Conservation (phyloP, 768 basidiomycete genomes). For the Suillus variegatus region DNA sequence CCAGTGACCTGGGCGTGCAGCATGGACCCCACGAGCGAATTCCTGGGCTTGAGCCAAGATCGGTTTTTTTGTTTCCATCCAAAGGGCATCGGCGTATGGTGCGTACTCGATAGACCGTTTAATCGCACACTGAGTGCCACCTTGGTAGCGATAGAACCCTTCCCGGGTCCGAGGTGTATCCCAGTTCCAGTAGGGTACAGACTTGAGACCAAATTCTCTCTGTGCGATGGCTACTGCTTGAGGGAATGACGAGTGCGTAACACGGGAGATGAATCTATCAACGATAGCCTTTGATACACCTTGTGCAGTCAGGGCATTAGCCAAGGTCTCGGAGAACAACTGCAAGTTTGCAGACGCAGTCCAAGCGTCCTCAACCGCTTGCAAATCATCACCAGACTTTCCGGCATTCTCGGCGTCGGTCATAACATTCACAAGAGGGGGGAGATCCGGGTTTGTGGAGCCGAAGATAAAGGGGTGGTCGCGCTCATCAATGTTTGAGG, state of each 20-base stretch:
- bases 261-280: conserved; percentile 61
- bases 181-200: conserved; percentile 91
- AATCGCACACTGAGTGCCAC: conserved; percentile 93
- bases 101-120: conserved; percentile 92
- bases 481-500: conserved; percentile 95
- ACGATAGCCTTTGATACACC: conserved; percentile 50
- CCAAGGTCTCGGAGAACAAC: conserved; percentile 75
- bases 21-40: conserved; percentile 87
- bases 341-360: conserved; percentile 72
- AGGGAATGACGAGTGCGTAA: conserved; percentile 68
- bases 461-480: conserved; percentile 98
- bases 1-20: conserved; percentile 87
- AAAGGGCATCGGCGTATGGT: conserved; percentile 88
- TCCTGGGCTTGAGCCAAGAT: conserved; percentile 90
- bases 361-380: conserved; percentile 91
- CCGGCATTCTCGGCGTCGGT: conserved; percentile 80
- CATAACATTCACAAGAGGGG: conserved; percentile 79
- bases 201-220: conserved; percentile 72
- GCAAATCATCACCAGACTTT: conserved; percentile 76
- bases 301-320: conserved; percentile 64
- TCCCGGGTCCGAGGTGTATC: conserved; percentile 92
- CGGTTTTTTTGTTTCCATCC: conserved; percentile 98
- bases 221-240: conserved; percentile 76
- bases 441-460: conserved; percentile 71
- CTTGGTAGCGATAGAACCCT: conserved; percentile 96